Evolutionary conservation across 2,329 filamentous ascomycete species (phyloP).

Genomic region (Diaporthe ampelina): DNA sequence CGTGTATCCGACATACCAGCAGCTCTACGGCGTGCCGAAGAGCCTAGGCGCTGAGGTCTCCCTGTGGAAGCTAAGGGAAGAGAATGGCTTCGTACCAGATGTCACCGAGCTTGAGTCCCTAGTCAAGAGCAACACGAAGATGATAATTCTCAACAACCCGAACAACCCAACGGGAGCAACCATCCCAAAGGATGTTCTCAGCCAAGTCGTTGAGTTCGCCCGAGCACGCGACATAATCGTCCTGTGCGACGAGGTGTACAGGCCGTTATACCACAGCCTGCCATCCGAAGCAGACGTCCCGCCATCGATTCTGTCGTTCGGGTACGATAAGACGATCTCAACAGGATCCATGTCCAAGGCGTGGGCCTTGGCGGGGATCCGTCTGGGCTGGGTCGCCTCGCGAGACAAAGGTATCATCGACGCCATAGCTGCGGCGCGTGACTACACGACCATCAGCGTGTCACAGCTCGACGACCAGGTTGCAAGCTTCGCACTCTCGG

Average conservation of each 20-base stretch:
- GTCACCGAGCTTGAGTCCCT: conserved; percentile 75
- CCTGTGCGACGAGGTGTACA: conserved; percentile 85
- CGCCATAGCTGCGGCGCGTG: conserved; percentile 73
- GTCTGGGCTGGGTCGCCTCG: conserved; percentile 86
- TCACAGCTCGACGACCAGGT: conserved; percentile 86
- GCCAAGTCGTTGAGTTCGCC: conserved; percentile 74
- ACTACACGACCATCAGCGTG: conserved; percentile 90
- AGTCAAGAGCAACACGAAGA: conserved; percentile 78
- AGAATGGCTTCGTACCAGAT: conserved; percentile 77
- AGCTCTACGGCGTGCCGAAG: conserved; percentile 81
- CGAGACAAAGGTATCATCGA: conserved; percentile 73
- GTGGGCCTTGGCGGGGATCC: conserved; percentile 85
- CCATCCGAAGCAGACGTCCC: conserved; percentile 66
- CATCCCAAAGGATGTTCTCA: conserved; percentile 72
- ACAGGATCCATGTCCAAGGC: conserved; percentile 90
- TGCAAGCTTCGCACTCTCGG: conserved; percentile 79
- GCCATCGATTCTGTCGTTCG: conserved; percentile 78
- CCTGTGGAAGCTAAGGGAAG: conserved; percentile 78
- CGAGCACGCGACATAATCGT: conserved; percentile 74
- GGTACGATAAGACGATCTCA: conserved; percentile 78
- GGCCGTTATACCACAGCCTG: conserved; percentile 81
- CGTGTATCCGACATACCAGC: conserved; percentile 89
- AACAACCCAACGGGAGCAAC: conserved; percentile 86
- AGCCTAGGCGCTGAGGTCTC: conserved; percentile 83
- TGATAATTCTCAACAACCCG: conserved; percentile 76